phyloP scores from a whole-genome alignment of 2,329 filamentous ascomycete species.

The Pseudocercospora musae region DNA sequence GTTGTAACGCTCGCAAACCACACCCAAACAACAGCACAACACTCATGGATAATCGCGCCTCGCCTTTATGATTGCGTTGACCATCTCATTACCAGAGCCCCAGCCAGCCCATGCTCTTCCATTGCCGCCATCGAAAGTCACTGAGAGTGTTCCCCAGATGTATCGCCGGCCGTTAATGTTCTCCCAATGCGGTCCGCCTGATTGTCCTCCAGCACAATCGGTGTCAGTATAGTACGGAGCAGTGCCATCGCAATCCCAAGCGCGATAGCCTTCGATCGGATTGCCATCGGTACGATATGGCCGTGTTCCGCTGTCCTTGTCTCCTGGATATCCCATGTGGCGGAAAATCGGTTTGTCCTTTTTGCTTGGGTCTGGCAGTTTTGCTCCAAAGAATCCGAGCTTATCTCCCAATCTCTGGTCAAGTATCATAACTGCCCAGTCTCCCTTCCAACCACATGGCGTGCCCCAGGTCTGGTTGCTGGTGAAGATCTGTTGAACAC shows the following conservation, averaged over 20 bases:
- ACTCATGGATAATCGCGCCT: conserved; percentile 11
- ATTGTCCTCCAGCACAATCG: conserved; percentile 14
- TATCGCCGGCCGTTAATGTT: neutral
- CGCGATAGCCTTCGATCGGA: conserved; percentile 1
- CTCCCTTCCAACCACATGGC: conserved; percentile 13
- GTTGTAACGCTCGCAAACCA: neutral
- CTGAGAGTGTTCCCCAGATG: conserved; percentile 12
- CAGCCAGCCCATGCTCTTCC: conserved; percentile 9
- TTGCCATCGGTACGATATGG: conserved; percentile 14
- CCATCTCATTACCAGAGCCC: conserved; percentile 11
- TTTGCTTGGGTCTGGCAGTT: conserved; percentile 1
- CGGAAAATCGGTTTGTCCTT: conserved; percentile 1
- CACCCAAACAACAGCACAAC: neutral
- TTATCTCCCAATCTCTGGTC: conserved; percentile 8
- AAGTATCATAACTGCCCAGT: conserved; percentile 14
- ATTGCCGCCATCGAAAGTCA: conserved; percentile 11
- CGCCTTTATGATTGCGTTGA: conserved; percentile 6
- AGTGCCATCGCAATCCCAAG: conserved; percentile 11
- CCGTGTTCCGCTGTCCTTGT: conserved; percentile 8
- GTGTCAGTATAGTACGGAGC: conserved; percentile 15
- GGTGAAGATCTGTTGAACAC: neutral
- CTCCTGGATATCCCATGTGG: conserved; percentile 13
- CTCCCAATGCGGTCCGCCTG: conserved; percentile 15
- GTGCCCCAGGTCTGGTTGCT: conserved; percentile 5
- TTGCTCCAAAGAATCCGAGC: conserved; percentile 12